A percentile compares a stretch with the other conserved stretches of the same genome.
phyloP scores from a whole-genome alignment of 2,329 filamentous ascomycete species.

The Gremmenia infestans region DNA sequence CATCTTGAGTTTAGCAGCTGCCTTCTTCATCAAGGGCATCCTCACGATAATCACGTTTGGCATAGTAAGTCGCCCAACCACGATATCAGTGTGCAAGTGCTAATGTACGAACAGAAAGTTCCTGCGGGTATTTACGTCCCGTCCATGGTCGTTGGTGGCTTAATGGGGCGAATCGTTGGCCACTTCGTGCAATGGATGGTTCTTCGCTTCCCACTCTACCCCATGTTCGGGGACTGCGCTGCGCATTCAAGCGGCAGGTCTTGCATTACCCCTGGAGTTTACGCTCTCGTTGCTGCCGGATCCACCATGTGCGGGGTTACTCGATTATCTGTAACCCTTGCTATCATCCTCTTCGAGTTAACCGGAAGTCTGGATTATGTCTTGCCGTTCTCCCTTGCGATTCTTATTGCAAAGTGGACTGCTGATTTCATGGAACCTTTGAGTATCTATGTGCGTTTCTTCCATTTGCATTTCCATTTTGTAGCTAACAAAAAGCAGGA shows the following conservation, averaged over 20 bases:
- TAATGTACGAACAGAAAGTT: slow-evolving; percentile 58
- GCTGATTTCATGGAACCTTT: slow-evolving; percentile 90
- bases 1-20: slow-evolving; percentile 64
- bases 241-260: slow-evolving; percentile 62
- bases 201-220: slow-evolving; percentile 63
- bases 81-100: neutral
- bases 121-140: slow-evolving; percentile 97
- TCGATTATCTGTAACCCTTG: slow-evolving; percentile 83
- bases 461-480: neutral
- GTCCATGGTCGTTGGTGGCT: slow-evolving; percentile 94
- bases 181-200: slow-evolving; percentile 81
- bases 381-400: slow-evolving; percentile 84
- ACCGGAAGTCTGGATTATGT: slow-evolving; percentile 95
- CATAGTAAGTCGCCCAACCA: slow-evolving; percentile 50
- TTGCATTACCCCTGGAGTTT: slow-evolving; percentile 94
- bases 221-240: slow-evolving; percentile 71
- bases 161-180: slow-evolving; percentile 84
- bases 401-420: slow-evolving; percentile 96
- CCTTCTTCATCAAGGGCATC: slow-evolving; percentile 85
- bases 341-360: slow-evolving; percentile 92
- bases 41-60: slow-evolving; percentile 90
- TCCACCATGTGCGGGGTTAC: slow-evolving; percentile 98
- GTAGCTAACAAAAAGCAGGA: slow-evolving; percentile 50
- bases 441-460: slow-evolving; percentile 72
- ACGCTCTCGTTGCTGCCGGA: slow-evolving; percentile 88